Conservation (phyloP, 306 rosid genomes). For the Betula pendula region DNA sequence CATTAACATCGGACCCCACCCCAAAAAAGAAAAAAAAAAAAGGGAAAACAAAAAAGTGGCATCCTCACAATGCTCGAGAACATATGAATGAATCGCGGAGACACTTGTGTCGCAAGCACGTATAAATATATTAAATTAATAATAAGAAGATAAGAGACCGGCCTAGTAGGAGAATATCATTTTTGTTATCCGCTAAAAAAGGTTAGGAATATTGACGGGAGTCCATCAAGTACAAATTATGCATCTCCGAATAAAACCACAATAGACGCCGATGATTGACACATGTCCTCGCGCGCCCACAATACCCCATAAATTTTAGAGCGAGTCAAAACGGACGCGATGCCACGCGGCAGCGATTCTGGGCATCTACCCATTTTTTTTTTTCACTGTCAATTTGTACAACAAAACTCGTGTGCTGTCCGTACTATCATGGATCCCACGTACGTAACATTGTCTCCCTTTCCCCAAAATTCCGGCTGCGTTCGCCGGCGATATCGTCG, state of each 20-base stretch:
- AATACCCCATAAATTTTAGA: background rate
- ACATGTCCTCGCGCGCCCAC: background rate
- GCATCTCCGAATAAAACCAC: background rate
- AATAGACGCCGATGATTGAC: background rate
- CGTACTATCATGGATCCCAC: background rate
- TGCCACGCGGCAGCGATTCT: constrained; percentile 33
- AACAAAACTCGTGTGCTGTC: background rate
- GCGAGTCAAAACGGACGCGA: background rate
- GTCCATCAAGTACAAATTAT: background rate
- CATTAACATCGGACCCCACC: background rate
- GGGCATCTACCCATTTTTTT: background rate
- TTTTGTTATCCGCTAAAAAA: background rate
- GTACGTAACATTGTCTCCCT: background rate
- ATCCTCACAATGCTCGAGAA: too few relatives aligned
- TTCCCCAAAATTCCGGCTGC: background rate
- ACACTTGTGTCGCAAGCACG: too few relatives aligned
- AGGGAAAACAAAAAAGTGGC: background rate
- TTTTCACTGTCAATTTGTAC: background rate
- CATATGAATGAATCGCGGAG: background rate
- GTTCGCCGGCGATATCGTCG: background rate
- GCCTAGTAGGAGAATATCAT: background rate
- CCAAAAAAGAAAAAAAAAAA: too few relatives aligned
- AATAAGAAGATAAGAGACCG: background rate
- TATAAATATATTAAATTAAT: background rate
- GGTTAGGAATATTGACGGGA: too few relatives aligned